Base-by-base conservation (phyloP, 345 rosid genomes). In the Balakata baccata region DNA sequence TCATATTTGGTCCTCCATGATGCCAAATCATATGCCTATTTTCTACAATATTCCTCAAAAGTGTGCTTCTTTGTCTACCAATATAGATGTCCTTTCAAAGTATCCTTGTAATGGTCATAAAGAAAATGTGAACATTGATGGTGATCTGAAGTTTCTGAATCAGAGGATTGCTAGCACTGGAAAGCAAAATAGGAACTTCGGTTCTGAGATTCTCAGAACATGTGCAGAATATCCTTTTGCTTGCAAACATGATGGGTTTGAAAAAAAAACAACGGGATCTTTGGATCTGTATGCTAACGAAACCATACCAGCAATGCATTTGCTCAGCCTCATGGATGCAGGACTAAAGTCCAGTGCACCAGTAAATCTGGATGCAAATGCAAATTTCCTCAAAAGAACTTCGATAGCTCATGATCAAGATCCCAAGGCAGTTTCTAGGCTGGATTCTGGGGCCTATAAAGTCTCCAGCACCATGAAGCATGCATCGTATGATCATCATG, bases 321-420 rank as follows among this genome's bases (percentile, higher is more conserved):
- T 96, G 75, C 92, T 91, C 53, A 91, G 95, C 83, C 97, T 91
- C 58, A 90, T 91, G 97, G 91, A 93, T 87, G 93, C 92, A 66
- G 84, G 89, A 70, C 54, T 83, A 22, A 77, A 61, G 16, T 84
- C 97, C 62, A 84, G 85, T 77, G 76, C 79, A 54, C 89, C 86
- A 4, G 53, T 82, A 66, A 82, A 80, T 75, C 76, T 82, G 70
- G 86, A 86, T 41, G 84, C 64, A 64, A 81, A 79, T 71, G 76
- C 84, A 16, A 82, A 85, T 60, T 82, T 87, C 68, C 77, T 80
- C 17, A 87, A 83, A 64, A 82, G 86, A 74, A 82, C 87, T 65
- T 70, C 87, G 59, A 75, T 84, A 61, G 83, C 83, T 23, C 85
- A 63, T 68, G 87, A 79, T 74, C 83, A 71, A 80, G 84, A 76